Base-by-base conservation (phyloP, 2,329 filamentous ascomycete genomes). In the Paecilomyces niveus region DNA sequence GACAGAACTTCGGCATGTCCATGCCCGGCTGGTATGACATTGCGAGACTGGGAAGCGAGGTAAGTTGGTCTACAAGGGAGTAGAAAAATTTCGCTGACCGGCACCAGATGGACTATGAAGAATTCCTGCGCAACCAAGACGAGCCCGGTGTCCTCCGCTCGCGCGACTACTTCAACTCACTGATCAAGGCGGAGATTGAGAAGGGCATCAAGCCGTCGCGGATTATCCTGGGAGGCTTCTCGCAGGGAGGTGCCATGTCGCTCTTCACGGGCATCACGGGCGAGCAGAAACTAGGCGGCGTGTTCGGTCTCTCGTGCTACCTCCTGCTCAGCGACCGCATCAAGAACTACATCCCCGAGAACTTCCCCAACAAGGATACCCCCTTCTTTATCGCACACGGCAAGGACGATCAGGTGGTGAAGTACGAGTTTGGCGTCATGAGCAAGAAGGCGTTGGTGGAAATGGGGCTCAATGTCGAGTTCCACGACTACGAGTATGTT, bases 301-400 rank as follows among this genome's bases (percentile, higher is more conserved):
- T 97, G 63, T 87, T 97, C 62, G 91, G 88, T 7, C 76, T 97
- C 61, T 94, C 89, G 11, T 88, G 85, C 67, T 97, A 95, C 75
- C 76, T 97, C 65, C 81, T 91, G 21, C 79, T 97, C 53, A 81
- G 84, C 62, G 78, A 83, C 62, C 88, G 87, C 69, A 73, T 90
- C 64, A 80, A 82, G 69, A 80, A 81, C 8, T 78, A 84, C 62
- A 72, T 84, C 15, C 79, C 82, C 1, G 78, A 81, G 50, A 72
- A 76, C 26, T 83, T 77, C 64, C 78, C 82, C 57, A 92, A 91
- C 73, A 85, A 87, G 73, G 80, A 88, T 49, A 96, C 91, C 1
- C 89, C 89, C 1, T 86, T 97, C 62, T 90, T 94, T 74, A 89
- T 97, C 86, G 91, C 84, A 11, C 94, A 97, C 67, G 94, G 94